A percentile compares a stretch with the other conserved stretches of the same genome.
Evolutionary conservation across 164 flowering plant genomes (phyloP).

Genomic region (Piper longum): DNA sequence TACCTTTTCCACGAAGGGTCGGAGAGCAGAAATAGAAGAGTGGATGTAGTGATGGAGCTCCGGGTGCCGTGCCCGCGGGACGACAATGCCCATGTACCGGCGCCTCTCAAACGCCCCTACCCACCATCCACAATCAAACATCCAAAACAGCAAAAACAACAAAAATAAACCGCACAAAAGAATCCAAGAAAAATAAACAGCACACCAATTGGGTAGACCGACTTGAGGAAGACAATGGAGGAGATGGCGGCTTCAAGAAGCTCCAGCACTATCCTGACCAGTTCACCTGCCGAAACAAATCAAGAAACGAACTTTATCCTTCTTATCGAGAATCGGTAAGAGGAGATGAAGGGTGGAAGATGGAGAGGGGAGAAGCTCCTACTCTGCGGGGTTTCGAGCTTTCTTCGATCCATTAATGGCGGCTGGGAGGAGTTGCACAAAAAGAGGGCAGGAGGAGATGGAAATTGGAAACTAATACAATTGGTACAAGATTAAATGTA

Average conservation of each 20-base stretch:
- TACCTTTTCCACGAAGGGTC: constrained; percentile 67
- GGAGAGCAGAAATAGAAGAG: constrained; percentile 47
- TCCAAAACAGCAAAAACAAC: background rate
- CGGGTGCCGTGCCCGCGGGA: constrained; percentile 74
- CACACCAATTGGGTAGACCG: constrained; percentile 72
- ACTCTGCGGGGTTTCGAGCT: background rate
- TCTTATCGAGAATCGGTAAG: background rate
- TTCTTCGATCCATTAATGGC: background rate
- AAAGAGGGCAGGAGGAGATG: too few relatives aligned
- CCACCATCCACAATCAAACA: background rate
- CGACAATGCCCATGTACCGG: constrained; percentile 71
- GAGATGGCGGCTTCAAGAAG: constrained; percentile 80
- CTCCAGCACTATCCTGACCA: constrained; percentile 43
- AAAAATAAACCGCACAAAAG: background rate
- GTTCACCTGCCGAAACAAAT: constrained; percentile 24
- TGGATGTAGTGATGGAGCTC: constrained; percentile 64
- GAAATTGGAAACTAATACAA: too few relatives aligned
- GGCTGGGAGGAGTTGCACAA: background rate
- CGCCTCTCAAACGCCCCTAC: constrained; percentile 84
- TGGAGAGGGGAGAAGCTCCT: too few relatives aligned
- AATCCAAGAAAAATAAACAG: background rate
- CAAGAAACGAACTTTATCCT: background rate
- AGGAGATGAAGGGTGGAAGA: too few relatives aligned
- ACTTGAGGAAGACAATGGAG: constrained; percentile 71
- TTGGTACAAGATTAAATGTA: too few relatives aligned